Evolutionary conservation across 257 asterid genomes (phyloP).

Genomic region (Solanum tacnaense): DNA sequence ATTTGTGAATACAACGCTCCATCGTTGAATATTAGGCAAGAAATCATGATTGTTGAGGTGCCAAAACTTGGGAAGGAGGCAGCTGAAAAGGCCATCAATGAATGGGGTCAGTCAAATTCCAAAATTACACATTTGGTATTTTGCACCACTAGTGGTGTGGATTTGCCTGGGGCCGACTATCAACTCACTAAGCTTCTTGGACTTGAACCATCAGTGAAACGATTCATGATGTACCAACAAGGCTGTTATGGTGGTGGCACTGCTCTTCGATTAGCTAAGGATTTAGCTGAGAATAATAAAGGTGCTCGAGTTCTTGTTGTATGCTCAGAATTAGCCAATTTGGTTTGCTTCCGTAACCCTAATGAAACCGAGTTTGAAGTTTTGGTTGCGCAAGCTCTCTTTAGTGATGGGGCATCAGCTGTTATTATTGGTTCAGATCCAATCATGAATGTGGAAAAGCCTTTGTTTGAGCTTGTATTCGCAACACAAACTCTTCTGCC

Average conservation of each 20-base stretch:
- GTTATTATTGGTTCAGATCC: constrained; percentile 9
- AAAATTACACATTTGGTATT: neutral
- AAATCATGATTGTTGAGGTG: constrained; percentile 2
- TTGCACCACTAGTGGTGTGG: constrained; percentile 7
- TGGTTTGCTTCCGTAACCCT: neutral
- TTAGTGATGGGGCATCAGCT: neutral
- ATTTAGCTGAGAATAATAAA: neutral
- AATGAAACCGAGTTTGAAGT: neutral
- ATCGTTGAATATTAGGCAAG: constrained; percentile 6
- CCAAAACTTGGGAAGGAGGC: constrained; percentile 18
- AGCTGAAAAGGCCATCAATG: constrained; percentile 10
- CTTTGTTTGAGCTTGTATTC: constrained; percentile 1
- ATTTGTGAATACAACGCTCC: constrained; percentile 8
- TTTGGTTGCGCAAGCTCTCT: constrained; percentile 1
- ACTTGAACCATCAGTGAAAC: constrained; percentile 1
- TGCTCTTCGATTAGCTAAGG: neutral
- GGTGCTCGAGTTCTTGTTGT: neutral
- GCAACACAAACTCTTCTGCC: constrained; percentile 6
- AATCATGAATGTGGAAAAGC: neutral
- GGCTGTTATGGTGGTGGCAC: constrained; percentile 7
- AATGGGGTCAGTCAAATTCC: neutral
- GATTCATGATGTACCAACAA: constrained; percentile 12
- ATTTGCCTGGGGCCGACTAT: constrained; percentile 8
- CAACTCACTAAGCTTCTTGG: neutral
- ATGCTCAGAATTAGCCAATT: neutral